These are phyloP conservation scores for Tetrahymena thermophila DNA, from an alignment of 73 alveolate genomes.

Conservation along the genomic window DNA sequence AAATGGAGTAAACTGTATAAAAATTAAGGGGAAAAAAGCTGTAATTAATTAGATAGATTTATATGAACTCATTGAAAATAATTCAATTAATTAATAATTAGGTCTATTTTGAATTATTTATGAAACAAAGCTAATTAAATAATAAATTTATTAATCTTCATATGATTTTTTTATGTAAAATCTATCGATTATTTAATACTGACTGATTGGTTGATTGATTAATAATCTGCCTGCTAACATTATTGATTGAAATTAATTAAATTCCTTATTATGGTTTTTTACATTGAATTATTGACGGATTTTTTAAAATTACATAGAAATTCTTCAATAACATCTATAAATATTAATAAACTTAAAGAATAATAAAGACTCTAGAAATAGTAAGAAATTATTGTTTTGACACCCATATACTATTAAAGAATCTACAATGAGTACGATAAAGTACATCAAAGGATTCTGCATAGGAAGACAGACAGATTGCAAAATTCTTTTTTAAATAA, in stretches of 20 bases:
- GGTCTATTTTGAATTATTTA: neutral
- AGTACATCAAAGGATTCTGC: conserved; percentile 1
- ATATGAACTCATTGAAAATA: neutral
- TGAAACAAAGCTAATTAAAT: neutral
- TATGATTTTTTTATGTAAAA: neutral
- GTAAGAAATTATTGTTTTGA: neutral
- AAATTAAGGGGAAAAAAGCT: neutral
- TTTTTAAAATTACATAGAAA: neutral
- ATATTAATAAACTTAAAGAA: neutral
- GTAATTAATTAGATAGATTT: neutral
- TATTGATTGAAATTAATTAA: too few relatives aligned
- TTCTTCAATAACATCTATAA: neutral
- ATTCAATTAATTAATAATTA: neutral
- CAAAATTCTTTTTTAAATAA: neutral
- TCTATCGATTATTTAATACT: neutral
- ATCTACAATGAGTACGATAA: neutral
- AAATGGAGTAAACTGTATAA: neutral
- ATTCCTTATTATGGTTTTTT: too few relatives aligned
- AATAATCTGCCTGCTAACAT: neutral
- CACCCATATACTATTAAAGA: neutral
- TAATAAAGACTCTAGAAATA: neutral
- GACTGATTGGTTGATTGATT: neutral
- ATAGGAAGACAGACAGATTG: neutral
- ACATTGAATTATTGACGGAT: neutral
- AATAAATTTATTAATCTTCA: neutral